phyloP scores from a whole-genome alignment of 2,329 filamentous ascomycete species.

The Ophiognomonia clavigignenti-juglandacearum region DNA sequence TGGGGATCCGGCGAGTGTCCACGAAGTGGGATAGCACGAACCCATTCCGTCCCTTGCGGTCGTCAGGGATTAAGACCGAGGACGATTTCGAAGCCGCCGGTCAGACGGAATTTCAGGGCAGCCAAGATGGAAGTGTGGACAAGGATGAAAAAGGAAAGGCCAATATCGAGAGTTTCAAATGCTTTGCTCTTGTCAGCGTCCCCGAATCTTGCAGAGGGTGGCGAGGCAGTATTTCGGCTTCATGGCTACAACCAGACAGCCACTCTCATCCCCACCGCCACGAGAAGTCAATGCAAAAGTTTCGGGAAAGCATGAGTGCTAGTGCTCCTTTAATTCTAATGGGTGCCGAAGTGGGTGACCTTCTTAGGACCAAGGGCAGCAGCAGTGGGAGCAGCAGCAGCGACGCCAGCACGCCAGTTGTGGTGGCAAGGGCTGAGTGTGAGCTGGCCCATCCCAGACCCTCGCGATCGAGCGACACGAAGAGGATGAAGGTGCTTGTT shows the following conservation, averaged over 20 bases:
- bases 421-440: constrained; percentile 7
- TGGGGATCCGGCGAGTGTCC: background rate
- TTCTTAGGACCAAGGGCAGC: too few relatives aligned
- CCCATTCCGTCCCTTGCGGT: background rate
- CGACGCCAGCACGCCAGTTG: background rate
- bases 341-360: background rate
- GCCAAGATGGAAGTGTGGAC: background rate
- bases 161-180: background rate
- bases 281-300: background rate
- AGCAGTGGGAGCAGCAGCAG: background rate
- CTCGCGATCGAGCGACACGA: constrained; percentile 6
- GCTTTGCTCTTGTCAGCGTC: background rate
- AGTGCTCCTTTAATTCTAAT: background rate
- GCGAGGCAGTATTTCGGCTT: background rate
- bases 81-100: background rate
- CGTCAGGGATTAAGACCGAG: background rate
- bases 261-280: background rate
- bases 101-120: background rate
- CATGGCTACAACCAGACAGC: background rate
- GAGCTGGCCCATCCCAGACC: constrained; percentile 12
- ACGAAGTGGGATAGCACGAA: constrained; percentile 4
- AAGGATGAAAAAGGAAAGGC: background rate
- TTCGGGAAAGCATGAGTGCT: background rate
- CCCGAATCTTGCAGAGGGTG: background rate
- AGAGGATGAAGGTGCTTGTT: constrained; percentile 1